These are phyloP conservation scores for Rhodotorula sp. DNA, from an alignment of 1,284 basidiomycete genomes.

Conservation along the genomic window DNA sequence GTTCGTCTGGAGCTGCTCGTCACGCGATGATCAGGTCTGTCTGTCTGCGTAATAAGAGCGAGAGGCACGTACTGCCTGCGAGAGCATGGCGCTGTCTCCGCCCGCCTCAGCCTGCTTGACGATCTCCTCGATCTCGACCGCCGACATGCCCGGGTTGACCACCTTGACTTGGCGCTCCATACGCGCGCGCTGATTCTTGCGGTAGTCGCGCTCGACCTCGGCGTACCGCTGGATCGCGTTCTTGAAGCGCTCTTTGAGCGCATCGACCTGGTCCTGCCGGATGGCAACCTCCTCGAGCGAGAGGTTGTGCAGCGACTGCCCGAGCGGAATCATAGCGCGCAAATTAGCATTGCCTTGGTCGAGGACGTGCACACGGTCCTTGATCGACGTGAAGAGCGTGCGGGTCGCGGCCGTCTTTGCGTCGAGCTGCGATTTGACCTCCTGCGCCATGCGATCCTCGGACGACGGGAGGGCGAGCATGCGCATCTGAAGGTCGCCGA, in stretches of 20 bases:
- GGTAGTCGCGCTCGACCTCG: conserved; percentile 86
- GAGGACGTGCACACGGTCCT: conserved; percentile 40
- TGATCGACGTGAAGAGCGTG: conserved; percentile 31
- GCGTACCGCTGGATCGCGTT: conserved; percentile 63
- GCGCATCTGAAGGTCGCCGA: conserved; percentile 41
- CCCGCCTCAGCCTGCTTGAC: conserved; percentile 69
- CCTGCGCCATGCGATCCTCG: conserved; percentile 31
- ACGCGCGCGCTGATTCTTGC: conserved; percentile 86
- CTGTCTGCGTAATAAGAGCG: background rate
- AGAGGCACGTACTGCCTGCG: conserved; percentile 68
- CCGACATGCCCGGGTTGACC: conserved; percentile 89
- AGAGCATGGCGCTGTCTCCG: conserved; percentile 78
- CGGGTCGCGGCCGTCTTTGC: conserved; percentile 26
- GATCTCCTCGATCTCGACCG: conserved; percentile 61
- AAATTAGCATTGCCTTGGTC: conserved; percentile 42
- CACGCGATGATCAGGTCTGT: background rate
- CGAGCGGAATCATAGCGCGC: conserved; percentile 36
- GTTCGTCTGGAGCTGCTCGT: conserved; percentile 11
- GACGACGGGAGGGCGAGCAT: conserved; percentile 36
- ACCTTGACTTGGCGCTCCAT: conserved; percentile 96
- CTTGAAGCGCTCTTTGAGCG: conserved; percentile 49
- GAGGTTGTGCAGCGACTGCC: conserved; percentile 52
- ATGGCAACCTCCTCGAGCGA: conserved; percentile 49
- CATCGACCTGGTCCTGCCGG: conserved; percentile 50
- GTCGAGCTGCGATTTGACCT: conserved; percentile 30